These are phyloP conservation scores for Bipolaris zeicola DNA, from an alignment of 2,329 filamentous ascomycete species.

Conservation along the genomic window DNA sequence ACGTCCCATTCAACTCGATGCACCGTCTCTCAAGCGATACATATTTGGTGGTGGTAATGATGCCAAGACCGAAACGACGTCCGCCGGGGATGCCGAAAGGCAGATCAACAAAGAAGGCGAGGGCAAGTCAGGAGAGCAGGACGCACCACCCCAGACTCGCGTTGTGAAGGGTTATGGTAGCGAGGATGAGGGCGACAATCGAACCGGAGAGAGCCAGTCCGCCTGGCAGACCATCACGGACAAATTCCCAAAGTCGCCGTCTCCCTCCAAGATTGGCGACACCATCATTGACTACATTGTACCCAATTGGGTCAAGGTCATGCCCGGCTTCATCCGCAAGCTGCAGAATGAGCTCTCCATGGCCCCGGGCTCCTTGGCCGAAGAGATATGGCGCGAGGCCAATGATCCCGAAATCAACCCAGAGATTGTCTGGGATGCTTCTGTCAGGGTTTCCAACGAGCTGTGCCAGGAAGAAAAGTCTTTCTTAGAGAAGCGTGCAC, in stretches of 20 bases:
- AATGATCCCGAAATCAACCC: constrained; percentile 83
- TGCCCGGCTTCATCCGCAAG: constrained; percentile 80
- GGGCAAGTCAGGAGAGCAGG: constrained; percentile 35
- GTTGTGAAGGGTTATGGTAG: constrained; percentile 33
- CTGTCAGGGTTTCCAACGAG: constrained; percentile 78
- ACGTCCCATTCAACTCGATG: constrained; percentile 37
- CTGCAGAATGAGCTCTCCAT: constrained; percentile 87
- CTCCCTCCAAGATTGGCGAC: constrained; percentile 50
- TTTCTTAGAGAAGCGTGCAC: constrained; percentile 72
- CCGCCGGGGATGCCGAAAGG: constrained; percentile 24
- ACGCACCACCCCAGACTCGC: constrained; percentile 44
- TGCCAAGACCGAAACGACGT: constrained; percentile 26
- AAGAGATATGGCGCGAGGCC: constrained; percentile 92
- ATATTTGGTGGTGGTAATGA: constrained; percentile 10
- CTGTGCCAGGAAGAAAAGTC: constrained; percentile 82
- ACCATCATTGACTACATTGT: constrained; percentile 72
- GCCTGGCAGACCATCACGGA: constrained; percentile 43
- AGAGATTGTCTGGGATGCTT: constrained; percentile 81
- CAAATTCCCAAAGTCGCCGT: constrained; percentile 38
- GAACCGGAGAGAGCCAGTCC: constrained; percentile 25
- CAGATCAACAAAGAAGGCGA: constrained; percentile 18
- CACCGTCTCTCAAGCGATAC: constrained; percentile 32
- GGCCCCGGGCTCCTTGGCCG: constrained; percentile 83
- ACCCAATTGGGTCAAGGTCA: constrained; percentile 78
- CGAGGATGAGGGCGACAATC: constrained; percentile 16